Conservation (phyloP, 495 filamentous ascomycete species). For the Penicillium flavigenum region DNA sequence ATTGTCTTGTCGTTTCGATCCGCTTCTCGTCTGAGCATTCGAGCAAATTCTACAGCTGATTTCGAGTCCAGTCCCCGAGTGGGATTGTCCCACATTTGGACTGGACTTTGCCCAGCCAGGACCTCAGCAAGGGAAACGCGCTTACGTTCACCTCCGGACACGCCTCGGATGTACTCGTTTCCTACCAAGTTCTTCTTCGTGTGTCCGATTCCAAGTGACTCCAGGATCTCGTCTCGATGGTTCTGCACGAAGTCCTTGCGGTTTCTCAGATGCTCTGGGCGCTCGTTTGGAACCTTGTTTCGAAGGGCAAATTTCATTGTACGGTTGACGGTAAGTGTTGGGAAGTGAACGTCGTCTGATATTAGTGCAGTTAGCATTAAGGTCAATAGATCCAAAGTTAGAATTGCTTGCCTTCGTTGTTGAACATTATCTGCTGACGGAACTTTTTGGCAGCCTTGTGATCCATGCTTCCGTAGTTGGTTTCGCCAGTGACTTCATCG, state of each 20-base stretch:
- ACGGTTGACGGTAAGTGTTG: conserved; percentile 75
- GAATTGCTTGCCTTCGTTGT: conserved; percentile 32
- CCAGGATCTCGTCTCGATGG: conserved; percentile 72
- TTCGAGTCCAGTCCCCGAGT: conserved; percentile 78
- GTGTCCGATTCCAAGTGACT: conserved; percentile 73
- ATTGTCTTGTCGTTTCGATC: conserved; percentile 66
- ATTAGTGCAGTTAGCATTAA: conserved; percentile 40
- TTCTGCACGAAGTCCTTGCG: conserved; percentile 57
- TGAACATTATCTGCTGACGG: conserved; percentile 47
- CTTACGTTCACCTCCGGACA: conserved; percentile 82
- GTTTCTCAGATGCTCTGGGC: conserved; percentile 55
- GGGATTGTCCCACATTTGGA: conserved; percentile 86
- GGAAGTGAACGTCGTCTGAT: conserved; percentile 72
- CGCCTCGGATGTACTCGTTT: conserved; percentile 78
- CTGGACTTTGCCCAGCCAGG: conserved; percentile 59
- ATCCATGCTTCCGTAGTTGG: conserved; percentile 38
- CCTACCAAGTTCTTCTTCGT: conserved; percentile 78
- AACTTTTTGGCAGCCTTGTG: conserved; percentile 32
- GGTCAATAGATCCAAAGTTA: background rate
- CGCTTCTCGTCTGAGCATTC: conserved; percentile 63
- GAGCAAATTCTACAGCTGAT: conserved; percentile 77
- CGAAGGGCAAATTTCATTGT: conserved; percentile 78
- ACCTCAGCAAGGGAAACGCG: conserved; percentile 78
- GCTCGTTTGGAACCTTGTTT: conserved; percentile 63
- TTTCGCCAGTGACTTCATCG: conserved; percentile 36